These are phyloP conservation scores for Naematelia encephala DNA, from an alignment of 768 basidiomycete species.

Conservation along the genomic window DNA sequence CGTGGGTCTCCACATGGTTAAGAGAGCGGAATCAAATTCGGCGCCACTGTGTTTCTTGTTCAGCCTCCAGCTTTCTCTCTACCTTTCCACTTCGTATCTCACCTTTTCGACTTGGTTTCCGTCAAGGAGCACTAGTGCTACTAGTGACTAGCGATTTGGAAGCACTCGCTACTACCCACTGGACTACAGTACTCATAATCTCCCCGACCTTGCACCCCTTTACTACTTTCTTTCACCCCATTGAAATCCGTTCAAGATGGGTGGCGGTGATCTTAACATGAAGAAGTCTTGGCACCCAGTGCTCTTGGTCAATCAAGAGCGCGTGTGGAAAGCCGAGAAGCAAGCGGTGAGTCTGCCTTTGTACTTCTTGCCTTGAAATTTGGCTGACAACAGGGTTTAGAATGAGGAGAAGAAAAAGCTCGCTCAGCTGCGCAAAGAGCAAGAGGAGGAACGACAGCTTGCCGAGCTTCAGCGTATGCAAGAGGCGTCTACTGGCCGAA, in stretches of 20 bases:
- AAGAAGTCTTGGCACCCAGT: slow-evolving; percentile 94
- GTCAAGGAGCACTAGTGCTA: too few relatives aligned
- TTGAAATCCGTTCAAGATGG: slow-evolving; percentile 65
- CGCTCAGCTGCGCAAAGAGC: slow-evolving; percentile 93
- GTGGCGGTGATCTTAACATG: slow-evolving; percentile 94
- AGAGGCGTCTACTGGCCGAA: slow-evolving; percentile 92
- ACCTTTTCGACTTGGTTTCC: too few relatives aligned
- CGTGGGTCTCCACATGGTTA: too few relatives aligned
- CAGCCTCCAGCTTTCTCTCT: not conserved
- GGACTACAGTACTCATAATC: not conserved
- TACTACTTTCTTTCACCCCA: too few relatives aligned
- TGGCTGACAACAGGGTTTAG: slow-evolving; percentile 53
- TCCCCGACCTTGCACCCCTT: not conserved
- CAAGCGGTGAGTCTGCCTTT: slow-evolving; percentile 65
- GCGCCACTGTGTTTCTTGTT: not conserved
- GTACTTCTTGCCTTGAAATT: not conserved
- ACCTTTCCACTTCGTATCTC: not conserved
- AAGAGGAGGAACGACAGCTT: slow-evolving; percentile 93
- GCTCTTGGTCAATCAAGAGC: slow-evolving; percentile 96
- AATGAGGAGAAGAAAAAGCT: slow-evolving; percentile 98
- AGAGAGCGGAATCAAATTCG: not conserved
- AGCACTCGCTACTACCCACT: not conserved
- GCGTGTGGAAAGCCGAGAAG: slow-evolving; percentile 99
- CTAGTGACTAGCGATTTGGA: too few relatives aligned
- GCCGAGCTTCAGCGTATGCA: slow-evolving; percentile 94